Evolutionary conservation across 768 basidiomycete genomes (phyloP), one percentile per base, ranked within the genome.

Genomic region (Auricularia sp.): DNA sequence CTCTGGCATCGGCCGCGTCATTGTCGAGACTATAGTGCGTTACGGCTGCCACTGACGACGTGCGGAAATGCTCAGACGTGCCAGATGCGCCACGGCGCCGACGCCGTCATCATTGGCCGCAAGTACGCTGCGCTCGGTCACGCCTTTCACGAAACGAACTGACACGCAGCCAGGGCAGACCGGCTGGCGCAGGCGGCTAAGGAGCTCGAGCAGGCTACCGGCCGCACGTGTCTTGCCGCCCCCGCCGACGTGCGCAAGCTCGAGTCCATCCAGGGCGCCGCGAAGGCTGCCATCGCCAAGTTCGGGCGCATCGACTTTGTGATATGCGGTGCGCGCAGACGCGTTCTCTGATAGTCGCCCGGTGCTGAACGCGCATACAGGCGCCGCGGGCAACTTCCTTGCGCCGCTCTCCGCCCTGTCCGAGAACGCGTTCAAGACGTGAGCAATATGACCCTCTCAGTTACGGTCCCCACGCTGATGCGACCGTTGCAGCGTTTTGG

Each of bases 381-480:
- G 92, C 67, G 94, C 94, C 51, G 96, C 96, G 65, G 96, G 96
- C 2, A 99, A 98, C 78, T 99, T 98, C 77, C 80, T 99, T 35
- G 89, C 89, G 1, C 88, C 94, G 16, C 91, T 96, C 65, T 83
- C 85, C 45, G 84, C 81, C 1, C 81, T 97, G 66, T 94, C 92
- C 2, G 87, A 90, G 73, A 94, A 93, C 71, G 96, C 87, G 2
- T 98, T 98, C 81, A 84, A 80, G 73, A 94, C 94, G 56, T 59
- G 24, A 24, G 56, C 24, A 34, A 13, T 0, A 5, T 10, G 3
- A 10, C 11, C 54, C 13, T 21, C 14, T 56, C 21, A 45, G 44
- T 11, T 45, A 45, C 10, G 16, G 14, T 5, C 3, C 24, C 14
- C 21, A 0, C 0, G 7, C 56, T 59, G 34, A 59, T 24, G 14